Evolutionary conservation across 73 alveolate species (phyloP).

Genomic region (Tetrahymena elliotti): DNA sequence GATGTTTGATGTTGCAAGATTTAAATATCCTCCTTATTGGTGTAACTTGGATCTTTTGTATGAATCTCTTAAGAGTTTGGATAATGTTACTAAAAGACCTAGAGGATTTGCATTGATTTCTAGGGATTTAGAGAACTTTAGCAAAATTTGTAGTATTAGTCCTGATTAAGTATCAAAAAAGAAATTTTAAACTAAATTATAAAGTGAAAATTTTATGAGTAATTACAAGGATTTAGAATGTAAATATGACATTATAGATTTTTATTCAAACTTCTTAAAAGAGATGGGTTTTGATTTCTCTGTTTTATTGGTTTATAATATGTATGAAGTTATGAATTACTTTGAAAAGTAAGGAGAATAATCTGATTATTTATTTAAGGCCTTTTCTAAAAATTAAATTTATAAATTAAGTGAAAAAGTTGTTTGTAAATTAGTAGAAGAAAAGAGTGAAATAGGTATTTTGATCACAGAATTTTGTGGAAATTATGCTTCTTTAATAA

Average conservation of each 20-base stretch:
- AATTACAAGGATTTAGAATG: not conserved
- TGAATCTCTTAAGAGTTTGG: conserved; percentile 43
- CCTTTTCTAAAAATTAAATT: not conserved
- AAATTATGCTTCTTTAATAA: not conserved
- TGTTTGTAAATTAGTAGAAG: not conserved
- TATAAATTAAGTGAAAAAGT: not conserved
- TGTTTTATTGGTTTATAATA: not conserved
- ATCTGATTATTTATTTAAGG: not conserved
- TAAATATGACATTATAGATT: not conserved
- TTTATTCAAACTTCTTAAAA: not conserved
- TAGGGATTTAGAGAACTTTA: conserved; percentile 10
- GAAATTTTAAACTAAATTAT: not conserved
- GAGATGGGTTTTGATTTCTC: not conserved
- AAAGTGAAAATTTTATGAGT: not conserved
- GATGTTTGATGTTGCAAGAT: conserved; percentile 66
- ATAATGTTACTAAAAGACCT: conserved; percentile 42
- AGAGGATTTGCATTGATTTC: conserved; percentile 58
- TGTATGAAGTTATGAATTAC: not conserved
- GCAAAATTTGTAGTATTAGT: conserved; percentile 1
- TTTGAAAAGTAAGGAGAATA: not conserved
- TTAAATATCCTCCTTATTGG: conserved; percentile 78
- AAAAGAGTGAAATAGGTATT: not conserved
- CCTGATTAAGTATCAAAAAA: not conserved
- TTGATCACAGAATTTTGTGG: not conserved
- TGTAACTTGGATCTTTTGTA: conserved; percentile 27